A percentile compares a stretch with the other conserved stretches of the same genome.
Evolutionary conservation across 148 eudicot genomes (phyloP).

Genomic region (Rhododendron griersonianum): DNA sequence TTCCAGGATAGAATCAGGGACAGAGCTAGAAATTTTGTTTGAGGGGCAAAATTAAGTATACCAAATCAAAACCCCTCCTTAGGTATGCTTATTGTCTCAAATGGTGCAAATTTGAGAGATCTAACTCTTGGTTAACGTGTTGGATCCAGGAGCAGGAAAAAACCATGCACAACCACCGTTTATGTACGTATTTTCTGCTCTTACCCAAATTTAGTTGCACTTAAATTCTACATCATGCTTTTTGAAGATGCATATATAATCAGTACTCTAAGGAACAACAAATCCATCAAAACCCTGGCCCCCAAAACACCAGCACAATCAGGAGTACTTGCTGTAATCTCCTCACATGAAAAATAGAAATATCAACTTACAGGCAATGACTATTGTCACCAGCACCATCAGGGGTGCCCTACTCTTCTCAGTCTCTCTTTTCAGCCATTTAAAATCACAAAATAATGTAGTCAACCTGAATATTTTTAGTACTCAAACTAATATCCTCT

Average conservation of each 20-base stretch:
- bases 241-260: too few species aligned
- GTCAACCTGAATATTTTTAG: background rate
- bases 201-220: background rate
- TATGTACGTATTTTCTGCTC: background rate
- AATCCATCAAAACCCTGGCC: background rate
- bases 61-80: background rate
- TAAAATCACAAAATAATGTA: too few species aligned
- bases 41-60: background rate
- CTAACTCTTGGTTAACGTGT: background rate
- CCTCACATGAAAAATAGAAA: background rate
- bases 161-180: background rate
- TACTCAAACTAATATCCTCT: background rate
- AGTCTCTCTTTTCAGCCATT: background rate
- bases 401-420: background rate
- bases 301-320: background rate
- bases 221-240: background rate
- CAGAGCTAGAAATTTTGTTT: background rate
- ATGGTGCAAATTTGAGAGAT: background rate
- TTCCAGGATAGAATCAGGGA: too few species aligned
- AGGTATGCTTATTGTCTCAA: background rate
- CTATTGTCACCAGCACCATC: background rate
- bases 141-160: background rate
- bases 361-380: background rate
- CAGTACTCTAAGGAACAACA: background rate
- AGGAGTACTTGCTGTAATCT: background rate